Evolutionary conservation across 176 grass and related monocot species (phyloP), one percentile per base, ranked within the genome.

Genomic region (Raddia distichophylla): DNA sequence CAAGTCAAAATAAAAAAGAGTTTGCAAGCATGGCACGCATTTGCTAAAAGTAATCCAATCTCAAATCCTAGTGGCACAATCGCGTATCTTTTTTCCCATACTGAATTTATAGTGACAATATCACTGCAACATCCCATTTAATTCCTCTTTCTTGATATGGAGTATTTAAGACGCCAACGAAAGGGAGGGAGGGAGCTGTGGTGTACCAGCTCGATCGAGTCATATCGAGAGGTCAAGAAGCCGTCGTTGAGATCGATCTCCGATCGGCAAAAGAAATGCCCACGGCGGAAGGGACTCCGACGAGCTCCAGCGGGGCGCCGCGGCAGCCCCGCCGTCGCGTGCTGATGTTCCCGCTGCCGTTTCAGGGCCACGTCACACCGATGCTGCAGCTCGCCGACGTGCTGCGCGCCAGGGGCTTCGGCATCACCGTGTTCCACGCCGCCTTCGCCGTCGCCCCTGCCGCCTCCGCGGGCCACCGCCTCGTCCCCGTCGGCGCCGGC

Each of bases 301-400:
- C 78, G 34, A 46, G 9, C 17, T 42, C 37, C 5, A 59, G 48
- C 9, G 7, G 8, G 8, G 16, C 3, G 37, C 18, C n/a, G 40
- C 18, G 37, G 8, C 14, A 2, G n/a, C n/a, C n/a, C 2, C 14
- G 27, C 0, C 78, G 78, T 4, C 43, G 80, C 58, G 70, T 91
- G 7, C 35, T 91, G 62, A 71, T 91, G 80, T 91, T 91, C 73
- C 84, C 89, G 12, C 51, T 67, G 18, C 84, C 84, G 60, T 91
- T 83, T 56, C 89, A 84, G 49, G 89, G 89, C 32, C 89, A 91
- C 52, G 46, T 84, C 34, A 91, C 9, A 74, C 89, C 89, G 48
- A 91, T 91, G 89, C 47, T 91, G 20, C 80, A 87, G 65, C 80
- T 91, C 10, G 89, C 83, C 20, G 74, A 54, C 12, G 50, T 27